Evolutionary conservation across 2,329 filamentous ascomycete genomes (phyloP), one percentile per base, ranked within the genome.

Genomic region (Alternaria triticina): DNA sequence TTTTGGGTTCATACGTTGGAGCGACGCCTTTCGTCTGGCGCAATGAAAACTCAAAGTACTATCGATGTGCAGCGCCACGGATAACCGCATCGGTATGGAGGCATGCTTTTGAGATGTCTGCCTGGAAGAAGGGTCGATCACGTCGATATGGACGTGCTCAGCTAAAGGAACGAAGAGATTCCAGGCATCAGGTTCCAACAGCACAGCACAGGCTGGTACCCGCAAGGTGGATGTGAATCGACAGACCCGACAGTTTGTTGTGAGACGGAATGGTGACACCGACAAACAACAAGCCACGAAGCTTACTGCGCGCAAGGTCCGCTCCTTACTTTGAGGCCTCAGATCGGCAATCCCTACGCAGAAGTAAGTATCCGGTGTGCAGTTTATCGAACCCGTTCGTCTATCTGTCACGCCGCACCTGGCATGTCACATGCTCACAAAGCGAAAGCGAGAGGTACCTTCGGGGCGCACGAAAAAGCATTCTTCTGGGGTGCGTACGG

Each of bases 221-320:
- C 61, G 57, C 51, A 57, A 54, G 51, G 62, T 65, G 59, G 62
- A 58, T 44, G 27, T 55, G 43, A 51, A 51, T 28, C 30, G 47
- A 23, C n/a, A 61, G 54, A 61, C 50, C 64, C 66, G 64, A 65
- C 46, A 57, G 56, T 60, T 54, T 58, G 54, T 52, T 25, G 54
- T 65, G 23, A 40, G 43, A 60, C 57, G 60, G 43, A 36, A 60
- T 51, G 59, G 66, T 70, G 50, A 69, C 67, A 70, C 69, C 40
- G 55, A 30, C 56, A 59, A 63, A 62, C 56, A 68, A 52, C 58
- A 68, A 52, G 68, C 66, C 68, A 70, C 66, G 49, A 66, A 64
- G 65, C 59, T 70, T 69, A 64, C 58, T 23, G 61, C 55, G 59
- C 59, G 59, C 59, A 60, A 62, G 62, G 52, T 50, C 56, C 28